Percentiles rank a stretch among this genome's conserved stretches.
These are phyloP conservation scores for Colletotrichum incanum DNA, from an alignment of 2,329 filamentous ascomycete genomes.

Conservation along the genomic window DNA sequence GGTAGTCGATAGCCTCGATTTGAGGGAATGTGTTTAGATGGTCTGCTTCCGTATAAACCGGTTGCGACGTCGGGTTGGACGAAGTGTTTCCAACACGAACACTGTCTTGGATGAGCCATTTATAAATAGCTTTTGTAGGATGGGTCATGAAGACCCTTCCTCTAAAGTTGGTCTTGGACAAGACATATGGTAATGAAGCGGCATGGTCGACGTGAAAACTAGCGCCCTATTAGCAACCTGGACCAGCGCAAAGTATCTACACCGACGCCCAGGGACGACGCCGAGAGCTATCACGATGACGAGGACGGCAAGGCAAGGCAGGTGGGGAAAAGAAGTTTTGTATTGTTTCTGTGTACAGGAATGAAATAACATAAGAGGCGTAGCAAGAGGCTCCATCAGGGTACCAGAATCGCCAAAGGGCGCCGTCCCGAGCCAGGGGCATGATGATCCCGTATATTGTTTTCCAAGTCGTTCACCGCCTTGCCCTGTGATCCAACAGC, in stretches of 20 bases:
- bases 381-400: slow-evolving; percentile 41
- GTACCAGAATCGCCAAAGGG: slow-evolving; percentile 24
- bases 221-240: slow-evolving; percentile 34
- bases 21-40: slow-evolving; percentile 93
- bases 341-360: slow-evolving; percentile 45
- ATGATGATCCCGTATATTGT: slow-evolving; percentile 32
- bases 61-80: slow-evolving; percentile 75
- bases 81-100: slow-evolving; percentile 87
- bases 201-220: slow-evolving; percentile 99
- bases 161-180: slow-evolving; percentile 98
- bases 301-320: slow-evolving; percentile 44
- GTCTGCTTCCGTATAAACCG: slow-evolving; percentile 95
- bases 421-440: slow-evolving; percentile 28
- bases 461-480: slow-evolving; percentile 44
- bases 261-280: slow-evolving; percentile 6
- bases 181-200: slow-evolving; percentile 97
- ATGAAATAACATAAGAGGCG: slow-evolving; percentile 40
- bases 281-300: slow-evolving; percentile 35
- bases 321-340: slow-evolving; percentile 39
- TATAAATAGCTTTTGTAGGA: slow-evolving; percentile 99
- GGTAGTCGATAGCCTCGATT: slow-evolving; percentile 98
- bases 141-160: slow-evolving; percentile 99
- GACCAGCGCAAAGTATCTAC: slow-evolving; percentile 6
- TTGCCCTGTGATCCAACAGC: slow-evolving; percentile 47
- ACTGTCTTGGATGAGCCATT: slow-evolving; percentile 98